Evolutionary conservation across 2,329 filamentous ascomycete species (phyloP).

Genomic region (Penicillium sp.): DNA sequence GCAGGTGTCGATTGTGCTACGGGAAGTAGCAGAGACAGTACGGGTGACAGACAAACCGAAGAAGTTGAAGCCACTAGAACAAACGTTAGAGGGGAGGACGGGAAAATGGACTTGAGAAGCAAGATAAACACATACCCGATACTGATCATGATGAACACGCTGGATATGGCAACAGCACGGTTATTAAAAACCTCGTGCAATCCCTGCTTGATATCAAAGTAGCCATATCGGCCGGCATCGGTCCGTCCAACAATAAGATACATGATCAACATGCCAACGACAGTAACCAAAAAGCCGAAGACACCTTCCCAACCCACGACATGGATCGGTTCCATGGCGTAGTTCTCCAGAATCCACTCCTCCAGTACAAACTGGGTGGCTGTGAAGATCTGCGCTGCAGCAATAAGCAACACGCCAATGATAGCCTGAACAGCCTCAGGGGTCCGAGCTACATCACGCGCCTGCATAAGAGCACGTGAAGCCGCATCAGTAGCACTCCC

Average conservation of each 20-base stretch:
- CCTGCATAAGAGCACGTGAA: slow-evolving; percentile 45
- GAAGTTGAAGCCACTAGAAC: slow-evolving; percentile 87
- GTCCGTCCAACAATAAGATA: slow-evolving; percentile 76
- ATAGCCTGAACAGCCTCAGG: slow-evolving; percentile 67
- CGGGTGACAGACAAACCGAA: slow-evolving; percentile 94
- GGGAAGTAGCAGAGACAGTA: slow-evolving; percentile 83
- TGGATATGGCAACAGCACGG: slow-evolving; percentile 69
- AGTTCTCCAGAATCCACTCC: slow-evolving; percentile 83
- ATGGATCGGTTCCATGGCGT: slow-evolving; percentile 77
- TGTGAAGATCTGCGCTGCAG: slow-evolving; percentile 92
- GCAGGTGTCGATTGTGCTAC: slow-evolving; percentile 96
- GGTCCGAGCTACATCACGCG: slow-evolving; percentile 44
- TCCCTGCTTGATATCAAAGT: slow-evolving; percentile 87
- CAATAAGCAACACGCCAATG: slow-evolving; percentile 85
- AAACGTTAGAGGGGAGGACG: slow-evolving; percentile 3
- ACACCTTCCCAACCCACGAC: slow-evolving; percentile 96
- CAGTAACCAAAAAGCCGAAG: slow-evolving; percentile 81
- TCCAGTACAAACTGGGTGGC: slow-evolving; percentile 95
- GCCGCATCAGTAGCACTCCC: slow-evolving; percentile 27
- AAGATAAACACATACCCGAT: slow-evolving; percentile 69
- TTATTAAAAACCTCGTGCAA: slow-evolving; percentile 76
- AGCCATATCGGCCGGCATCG: slow-evolving; percentile 70
- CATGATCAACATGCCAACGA: slow-evolving; percentile 74
- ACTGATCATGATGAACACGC: slow-evolving; percentile 91
- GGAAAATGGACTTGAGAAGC: not conserved